phyloP scores from a whole-genome alignment of 345 rosid species.

The Salix suchowensis region DNA sequence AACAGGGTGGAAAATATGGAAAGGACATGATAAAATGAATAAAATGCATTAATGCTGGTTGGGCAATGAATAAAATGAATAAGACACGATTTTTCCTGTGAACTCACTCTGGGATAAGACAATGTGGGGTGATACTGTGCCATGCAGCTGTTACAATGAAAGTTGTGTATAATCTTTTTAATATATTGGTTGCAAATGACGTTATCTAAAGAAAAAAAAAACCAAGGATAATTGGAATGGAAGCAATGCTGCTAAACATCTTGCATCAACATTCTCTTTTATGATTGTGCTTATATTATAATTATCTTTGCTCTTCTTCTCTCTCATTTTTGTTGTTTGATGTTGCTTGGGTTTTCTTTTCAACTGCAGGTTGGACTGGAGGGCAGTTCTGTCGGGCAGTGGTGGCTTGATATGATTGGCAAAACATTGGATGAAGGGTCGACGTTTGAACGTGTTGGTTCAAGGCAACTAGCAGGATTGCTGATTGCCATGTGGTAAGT shows the following conservation, averaged over 20 bases:
- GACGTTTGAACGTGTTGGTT: constrained; percentile 89
- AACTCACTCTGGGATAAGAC: neutral
- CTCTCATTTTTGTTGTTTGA: neutral
- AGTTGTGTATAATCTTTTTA: neutral
- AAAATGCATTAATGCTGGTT: neutral
- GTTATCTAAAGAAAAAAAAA: neutral
- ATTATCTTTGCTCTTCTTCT: neutral
- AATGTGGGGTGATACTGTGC: neutral
- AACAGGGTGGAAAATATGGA: neutral
- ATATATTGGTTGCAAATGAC: neutral
- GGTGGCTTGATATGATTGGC: constrained; percentile 96
- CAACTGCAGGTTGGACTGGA: constrained; percentile 93
- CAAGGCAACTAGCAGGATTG: constrained; percentile 90
- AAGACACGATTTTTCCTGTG: neutral
- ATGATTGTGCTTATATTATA: neutral
- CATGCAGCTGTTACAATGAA: neutral
- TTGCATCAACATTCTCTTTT: neutral
- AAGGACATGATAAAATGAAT: neutral
- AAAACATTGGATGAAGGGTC: constrained; percentile 70
- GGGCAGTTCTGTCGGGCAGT: constrained; percentile 88
- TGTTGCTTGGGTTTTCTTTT: constrained; percentile 4
- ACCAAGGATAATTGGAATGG: neutral
- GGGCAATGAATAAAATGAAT: neutral
- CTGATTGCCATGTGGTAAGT: constrained; percentile 46
- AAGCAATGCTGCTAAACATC: neutral